A percentile compares a stretch with the other conserved stretches of the same genome.
phyloP scores from a whole-genome alignment of 805 yeast species.

The Saccharomycopsis fibuligera region DNA sequence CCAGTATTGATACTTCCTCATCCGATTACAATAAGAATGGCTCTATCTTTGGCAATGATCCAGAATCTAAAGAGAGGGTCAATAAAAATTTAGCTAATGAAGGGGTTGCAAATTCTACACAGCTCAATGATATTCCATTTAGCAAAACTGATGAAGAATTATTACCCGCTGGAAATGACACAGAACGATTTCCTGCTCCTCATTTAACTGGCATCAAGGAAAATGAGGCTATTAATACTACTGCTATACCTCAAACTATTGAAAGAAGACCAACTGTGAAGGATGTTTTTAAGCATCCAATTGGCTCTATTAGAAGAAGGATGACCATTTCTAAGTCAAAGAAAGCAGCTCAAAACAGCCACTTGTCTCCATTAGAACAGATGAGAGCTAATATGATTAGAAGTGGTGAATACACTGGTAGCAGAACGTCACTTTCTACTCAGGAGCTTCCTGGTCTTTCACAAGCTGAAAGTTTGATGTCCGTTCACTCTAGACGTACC shows the following conservation, averaged over 20 bases:
- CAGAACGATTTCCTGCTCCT: background rate
- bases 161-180: no score
- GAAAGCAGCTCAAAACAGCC: background rate
- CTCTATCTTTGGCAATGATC: background rate
- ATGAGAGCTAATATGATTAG: slow-evolving; percentile 19
- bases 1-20: background rate
- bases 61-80: background rate
- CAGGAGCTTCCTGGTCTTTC: slow-evolving; percentile 45
- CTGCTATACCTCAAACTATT: background rate
- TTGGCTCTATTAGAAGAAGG: slow-evolving; percentile 21
- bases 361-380: slow-evolving; percentile 13
- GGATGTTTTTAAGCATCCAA: slow-evolving; percentile 18
- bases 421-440: slow-evolving; percentile 33
- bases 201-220: no score
- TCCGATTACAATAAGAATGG: background rate
- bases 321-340: slow-evolving; percentile 8
- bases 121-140: no score
- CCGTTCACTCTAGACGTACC: slow-evolving; percentile 18
- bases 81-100: slow-evolving; percentile 1
- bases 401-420: slow-evolving; percentile 19
- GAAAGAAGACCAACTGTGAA: slow-evolving; percentile 8
- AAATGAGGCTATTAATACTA: background rate
- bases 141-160: no score
- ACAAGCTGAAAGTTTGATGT: slow-evolving; percentile 40
- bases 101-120: background rate